Percentiles rank a stretch among this genome's conserved stretches.
These are phyloP conservation scores for Gracilaria vermiculophylla DNA, from an alignment of 23 red algal species.

Conservation along the genomic window DNA sequence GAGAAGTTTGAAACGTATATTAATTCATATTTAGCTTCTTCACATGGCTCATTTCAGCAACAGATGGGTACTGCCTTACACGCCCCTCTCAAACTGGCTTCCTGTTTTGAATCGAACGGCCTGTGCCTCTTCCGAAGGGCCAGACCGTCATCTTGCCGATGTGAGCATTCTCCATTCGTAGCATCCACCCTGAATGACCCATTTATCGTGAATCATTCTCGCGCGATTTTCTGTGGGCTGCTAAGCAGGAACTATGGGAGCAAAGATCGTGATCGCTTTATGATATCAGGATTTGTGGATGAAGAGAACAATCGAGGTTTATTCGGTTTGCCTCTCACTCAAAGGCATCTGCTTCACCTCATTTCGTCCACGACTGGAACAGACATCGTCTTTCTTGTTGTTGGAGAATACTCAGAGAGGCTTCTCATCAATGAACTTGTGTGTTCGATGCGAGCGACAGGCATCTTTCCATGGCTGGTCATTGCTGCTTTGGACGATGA, in stretches of 20 bases:
- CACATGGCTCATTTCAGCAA: conserved; percentile 77
- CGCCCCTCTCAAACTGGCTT: conserved; percentile 84
- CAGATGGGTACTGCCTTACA: conserved; percentile 91
- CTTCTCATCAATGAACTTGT: conserved; percentile 71
- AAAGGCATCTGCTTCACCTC: conserved; percentile 6
- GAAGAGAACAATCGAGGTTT: background rate
- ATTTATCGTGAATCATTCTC: conserved; percentile 59
- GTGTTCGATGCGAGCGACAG: conserved; percentile 74
- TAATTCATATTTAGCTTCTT: conserved; percentile 83
- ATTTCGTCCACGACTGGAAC: conserved; percentile 16
- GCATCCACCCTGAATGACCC: conserved; percentile 77
- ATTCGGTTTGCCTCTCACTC: conserved; percentile 59
- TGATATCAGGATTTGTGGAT: conserved; percentile 23
- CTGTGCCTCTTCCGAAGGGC: conserved; percentile 71
- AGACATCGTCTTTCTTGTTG: conserved; percentile 39
- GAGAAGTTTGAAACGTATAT: conserved; percentile 83
- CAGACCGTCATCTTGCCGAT: conserved; percentile 77
- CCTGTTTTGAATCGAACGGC: conserved; percentile 67
- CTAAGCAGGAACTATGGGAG: conserved; percentile 26
- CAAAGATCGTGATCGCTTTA: conserved; percentile 3
- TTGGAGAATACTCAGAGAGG: conserved; percentile 43
- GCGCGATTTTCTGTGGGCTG: conserved; percentile 82
- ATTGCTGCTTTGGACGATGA: conserved; percentile 90
- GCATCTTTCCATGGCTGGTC: conserved; percentile 63
- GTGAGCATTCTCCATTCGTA: conserved; percentile 89